phyloP scores from a whole-genome alignment of 164 flowering plant genomes.

The Kingdonia uniflora region DNA sequence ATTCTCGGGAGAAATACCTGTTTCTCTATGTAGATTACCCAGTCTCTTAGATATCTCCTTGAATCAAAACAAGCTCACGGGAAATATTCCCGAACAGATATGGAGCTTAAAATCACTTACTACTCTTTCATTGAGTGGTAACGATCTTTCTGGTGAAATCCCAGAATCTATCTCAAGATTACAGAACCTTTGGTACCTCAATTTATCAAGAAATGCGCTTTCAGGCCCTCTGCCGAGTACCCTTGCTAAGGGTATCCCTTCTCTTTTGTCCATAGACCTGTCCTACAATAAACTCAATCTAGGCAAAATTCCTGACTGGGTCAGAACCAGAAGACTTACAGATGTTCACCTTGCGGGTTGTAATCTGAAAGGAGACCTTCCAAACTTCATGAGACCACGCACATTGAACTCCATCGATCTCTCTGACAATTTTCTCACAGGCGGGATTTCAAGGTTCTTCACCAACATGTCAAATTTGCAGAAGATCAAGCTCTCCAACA shows the following conservation, averaged over 20 bases:
- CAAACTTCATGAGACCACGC: conserved; percentile 44
- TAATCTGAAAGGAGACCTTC: conserved; percentile 52
- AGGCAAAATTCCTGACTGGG: conserved; percentile 69
- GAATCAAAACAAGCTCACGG: conserved; percentile 52
- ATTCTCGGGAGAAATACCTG: conserved; percentile 58
- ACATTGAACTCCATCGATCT: conserved; percentile 65
- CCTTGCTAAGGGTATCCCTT: conserved; percentile 44
- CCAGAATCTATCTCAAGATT: conserved; percentile 56
- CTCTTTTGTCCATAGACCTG: conserved; percentile 65
- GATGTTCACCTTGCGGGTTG: conserved; percentile 79
- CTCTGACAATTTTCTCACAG: conserved; percentile 52
- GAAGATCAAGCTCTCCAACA: conserved; percentile 59
- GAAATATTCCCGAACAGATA: conserved; percentile 57
- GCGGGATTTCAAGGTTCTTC: conserved; percentile 40
- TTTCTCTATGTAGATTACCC: conserved; percentile 35
- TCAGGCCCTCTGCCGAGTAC: conserved; percentile 47
- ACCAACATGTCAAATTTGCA: conserved; percentile 50
- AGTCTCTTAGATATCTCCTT: conserved; percentile 47
- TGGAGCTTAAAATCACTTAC: conserved; percentile 51
- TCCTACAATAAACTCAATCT: conserved; percentile 67
- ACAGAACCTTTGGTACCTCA: conserved; percentile 62
- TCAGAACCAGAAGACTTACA: conserved; percentile 45
- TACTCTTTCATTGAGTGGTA: conserved; percentile 44
- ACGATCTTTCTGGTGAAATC: conserved; percentile 55
- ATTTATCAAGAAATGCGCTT: conserved; percentile 61